phyloP scores from a whole-genome alignment of 2,329 filamentous ascomycete genomes.

The Sporothrix pallida region DNA sequence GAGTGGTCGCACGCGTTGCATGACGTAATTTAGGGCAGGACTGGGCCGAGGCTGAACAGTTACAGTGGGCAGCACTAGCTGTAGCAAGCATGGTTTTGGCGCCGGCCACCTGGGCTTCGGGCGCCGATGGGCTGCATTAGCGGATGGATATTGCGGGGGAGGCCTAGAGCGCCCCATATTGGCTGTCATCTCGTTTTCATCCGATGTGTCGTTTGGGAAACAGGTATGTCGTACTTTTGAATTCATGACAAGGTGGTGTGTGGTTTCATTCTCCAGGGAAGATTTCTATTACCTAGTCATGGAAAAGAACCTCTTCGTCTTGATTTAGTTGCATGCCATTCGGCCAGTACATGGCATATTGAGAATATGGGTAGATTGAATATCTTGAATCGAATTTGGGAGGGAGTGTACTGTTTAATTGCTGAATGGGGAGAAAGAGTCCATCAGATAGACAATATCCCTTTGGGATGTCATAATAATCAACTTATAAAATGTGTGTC shows the following conservation, averaged over 20 bases:
- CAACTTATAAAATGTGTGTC: too few relatives aligned
- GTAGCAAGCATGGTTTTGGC: neutral
- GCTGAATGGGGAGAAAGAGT: too few relatives aligned
- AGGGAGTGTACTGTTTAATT: too few relatives aligned
- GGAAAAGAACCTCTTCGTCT: too few relatives aligned
- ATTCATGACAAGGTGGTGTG: neutral
- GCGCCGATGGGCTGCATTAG: constrained; percentile 16
- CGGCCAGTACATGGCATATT: too few relatives aligned
- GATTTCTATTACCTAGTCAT: neutral
- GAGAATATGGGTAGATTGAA: too few relatives aligned
- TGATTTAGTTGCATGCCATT: too few relatives aligned
- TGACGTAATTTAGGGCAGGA: constrained; percentile 26
- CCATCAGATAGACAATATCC: too few relatives aligned
- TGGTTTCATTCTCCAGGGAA: neutral
- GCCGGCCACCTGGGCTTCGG: neutral
- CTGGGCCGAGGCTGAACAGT: constrained; percentile 15
- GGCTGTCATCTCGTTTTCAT: neutral
- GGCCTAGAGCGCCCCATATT: neutral
- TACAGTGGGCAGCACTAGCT: constrained; percentile 12
- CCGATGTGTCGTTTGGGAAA: neutral
- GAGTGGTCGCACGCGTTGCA: constrained; percentile 15
- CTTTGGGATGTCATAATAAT: too few relatives aligned
- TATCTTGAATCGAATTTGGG: too few relatives aligned
- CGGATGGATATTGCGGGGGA: constrained; percentile 7
- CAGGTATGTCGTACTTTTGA: neutral